Evolutionary conservation across 2,329 filamentous ascomycete species (phyloP).

Genomic region (Sporothrix inflata): DNA sequence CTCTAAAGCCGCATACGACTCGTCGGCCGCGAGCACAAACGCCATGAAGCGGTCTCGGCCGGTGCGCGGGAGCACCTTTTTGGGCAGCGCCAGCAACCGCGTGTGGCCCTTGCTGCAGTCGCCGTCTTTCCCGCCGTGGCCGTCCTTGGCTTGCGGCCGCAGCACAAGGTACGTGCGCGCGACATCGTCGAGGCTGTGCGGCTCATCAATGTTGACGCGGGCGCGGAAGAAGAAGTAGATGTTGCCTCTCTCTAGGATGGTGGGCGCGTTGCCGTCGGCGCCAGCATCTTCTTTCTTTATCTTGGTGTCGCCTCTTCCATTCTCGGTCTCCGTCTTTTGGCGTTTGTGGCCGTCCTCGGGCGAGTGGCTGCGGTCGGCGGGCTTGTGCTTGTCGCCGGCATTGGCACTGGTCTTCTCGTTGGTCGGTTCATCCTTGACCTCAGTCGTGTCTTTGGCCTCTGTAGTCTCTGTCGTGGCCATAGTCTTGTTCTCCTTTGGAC

Average conservation of each 20-base stretch:
- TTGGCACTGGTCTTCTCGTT: neutral
- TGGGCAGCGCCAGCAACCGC: slow-evolving; percentile 76
- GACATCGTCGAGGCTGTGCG: slow-evolving; percentile 70
- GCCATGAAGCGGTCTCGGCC: slow-evolving; percentile 73
- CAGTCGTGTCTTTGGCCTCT: neutral
- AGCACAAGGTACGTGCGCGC: slow-evolving; percentile 80
- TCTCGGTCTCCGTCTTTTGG: neutral
- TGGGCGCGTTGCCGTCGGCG: slow-evolving; percentile 43
- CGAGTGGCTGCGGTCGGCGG: slow-evolving; percentile 8
- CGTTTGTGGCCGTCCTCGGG: slow-evolving; percentile 16
- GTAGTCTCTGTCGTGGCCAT: neutral
- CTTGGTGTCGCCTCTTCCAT: neutral
- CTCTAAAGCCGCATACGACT: slow-evolving; percentile 69
- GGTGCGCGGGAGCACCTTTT: slow-evolving; percentile 77
- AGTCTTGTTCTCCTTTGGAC: neutral
- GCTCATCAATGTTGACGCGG: slow-evolving; percentile 72
- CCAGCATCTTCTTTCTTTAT: neutral
- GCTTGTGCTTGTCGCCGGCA: slow-evolving; percentile 19
- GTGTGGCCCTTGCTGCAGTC: slow-evolving; percentile 64
- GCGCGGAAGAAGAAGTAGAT: slow-evolving; percentile 90
- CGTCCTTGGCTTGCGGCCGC: slow-evolving; percentile 62
- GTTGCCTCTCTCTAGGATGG: slow-evolving; percentile 81
- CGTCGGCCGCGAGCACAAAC: slow-evolving; percentile 77
- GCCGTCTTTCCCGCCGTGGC: slow-evolving; percentile 53
- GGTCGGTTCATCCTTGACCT: neutral